Evolutionary conservation across 177 flowering plant genomes (phyloP).

Genomic region (Vitis hybrid): DNA sequence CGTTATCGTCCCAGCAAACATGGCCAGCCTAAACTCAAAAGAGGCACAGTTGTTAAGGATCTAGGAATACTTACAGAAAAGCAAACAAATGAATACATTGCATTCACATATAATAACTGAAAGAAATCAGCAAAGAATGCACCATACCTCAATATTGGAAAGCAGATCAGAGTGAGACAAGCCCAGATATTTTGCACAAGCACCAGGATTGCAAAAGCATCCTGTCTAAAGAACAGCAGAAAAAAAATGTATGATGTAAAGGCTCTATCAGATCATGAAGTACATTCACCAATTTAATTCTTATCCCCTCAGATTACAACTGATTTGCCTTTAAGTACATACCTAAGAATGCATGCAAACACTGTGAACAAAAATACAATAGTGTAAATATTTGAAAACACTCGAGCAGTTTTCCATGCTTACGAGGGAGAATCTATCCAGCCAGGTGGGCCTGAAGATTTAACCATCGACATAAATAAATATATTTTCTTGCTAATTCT

Average conservation of each 20-base stretch:
- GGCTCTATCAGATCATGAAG: background rate
- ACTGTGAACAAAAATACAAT: too few relatives aligned
- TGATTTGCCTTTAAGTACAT: background rate
- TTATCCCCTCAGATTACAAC: background rate
- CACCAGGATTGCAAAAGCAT: constrained; percentile 99
- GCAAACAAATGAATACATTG: background rate
- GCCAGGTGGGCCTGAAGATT: too few relatives aligned
- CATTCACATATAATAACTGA: background rate
- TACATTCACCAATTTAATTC: background rate
- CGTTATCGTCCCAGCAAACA: constrained; percentile 96
- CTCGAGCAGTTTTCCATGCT: too few relatives aligned
- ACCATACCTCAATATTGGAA: constrained; percentile 78
- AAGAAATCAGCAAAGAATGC: background rate
- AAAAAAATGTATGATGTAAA: constrained; percentile 1
- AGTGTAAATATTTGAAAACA: too few relatives aligned
- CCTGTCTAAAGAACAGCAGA: constrained; percentile 65
- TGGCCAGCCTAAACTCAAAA: constrained; percentile 75
- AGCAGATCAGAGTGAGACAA: constrained; percentile 81
- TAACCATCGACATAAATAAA: too few relatives aligned
- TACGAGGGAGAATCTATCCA: too few relatives aligned
- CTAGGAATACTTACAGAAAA: background rate
- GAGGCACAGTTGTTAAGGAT: too few relatives aligned
- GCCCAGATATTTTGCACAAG: constrained; percentile 89
- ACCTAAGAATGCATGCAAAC: too few relatives aligned
- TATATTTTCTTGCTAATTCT: too few relatives aligned